Base-by-base conservation (phyloP, 495 filamentous ascomycete genomes). In the Rostrohypoxylon terebratum region DNA sequence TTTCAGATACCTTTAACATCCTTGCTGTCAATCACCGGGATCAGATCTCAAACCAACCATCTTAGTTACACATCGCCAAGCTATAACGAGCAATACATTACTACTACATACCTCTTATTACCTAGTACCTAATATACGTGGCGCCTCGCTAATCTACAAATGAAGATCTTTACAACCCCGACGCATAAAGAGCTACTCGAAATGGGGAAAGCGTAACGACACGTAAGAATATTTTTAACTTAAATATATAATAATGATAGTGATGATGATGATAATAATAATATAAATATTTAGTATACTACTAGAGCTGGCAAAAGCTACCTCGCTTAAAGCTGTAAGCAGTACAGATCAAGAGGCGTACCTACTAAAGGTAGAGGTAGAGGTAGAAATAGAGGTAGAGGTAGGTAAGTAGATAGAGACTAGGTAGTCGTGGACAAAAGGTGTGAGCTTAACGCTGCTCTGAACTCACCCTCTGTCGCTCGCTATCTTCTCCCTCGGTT, bases 61-160 rank as follows among this genome's bases (percentile, higher is more conserved):
- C 14, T 55, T 55, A 55, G 51, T 55, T 55, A 42, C 34, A 51
- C 33, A 23, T 70, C 54, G 33, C 60, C n/a, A 13, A 28, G 33
- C 1, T 42, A 45, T 50, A 23, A 18, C 5, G 20, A 48, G 34
- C 13, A 63, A n/a, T 11, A 34, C 16, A 36, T 21, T n/a, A n/a
- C n/a, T n/a, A n/a, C 31, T 31, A 20, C 11, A 9, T 55, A 38
- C 34, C 4, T 40, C 45, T 21, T 20, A 18, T 10, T 25, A 48
- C 21, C 44, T 20, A 38, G 47, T 23, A 9, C 59, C 40, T 25
- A 44, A 51, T 44, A 45, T 33, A 28, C 55, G 60, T 59, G 70
- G 60, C 53, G 64, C 25, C 48, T 73, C 60, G 64, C 55, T 63
- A 73, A 73, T 71, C 67, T 69, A 21, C 44, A 40, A 57, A 40